These are phyloP conservation scores for Candida namnaoensis DNA, from an alignment of 805 yeast genomes.

Conservation along the genomic window DNA sequence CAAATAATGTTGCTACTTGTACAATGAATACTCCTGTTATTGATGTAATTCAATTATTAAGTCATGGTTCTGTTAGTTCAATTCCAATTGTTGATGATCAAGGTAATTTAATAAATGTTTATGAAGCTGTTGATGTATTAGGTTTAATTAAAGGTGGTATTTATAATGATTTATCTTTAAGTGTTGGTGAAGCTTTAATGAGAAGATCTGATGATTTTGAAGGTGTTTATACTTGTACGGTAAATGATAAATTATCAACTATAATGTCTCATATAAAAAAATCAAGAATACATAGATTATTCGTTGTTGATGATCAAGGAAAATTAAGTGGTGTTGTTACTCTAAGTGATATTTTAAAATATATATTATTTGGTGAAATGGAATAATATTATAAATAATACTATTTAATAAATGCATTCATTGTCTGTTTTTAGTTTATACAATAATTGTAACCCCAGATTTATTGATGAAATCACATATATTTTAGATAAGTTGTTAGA, in stretches of 20 bases:
- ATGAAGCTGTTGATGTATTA: constrained; percentile 92
- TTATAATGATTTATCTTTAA: constrained; percentile 79
- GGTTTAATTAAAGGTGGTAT: constrained; percentile 91
- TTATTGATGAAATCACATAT: no score
- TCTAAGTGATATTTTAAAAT: constrained; percentile 81
- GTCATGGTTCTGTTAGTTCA: constrained; percentile 77
- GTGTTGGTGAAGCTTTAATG: constrained; percentile 94
- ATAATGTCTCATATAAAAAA: constrained; percentile 90
- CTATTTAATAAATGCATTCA: no score
- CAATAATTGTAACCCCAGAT: no score
- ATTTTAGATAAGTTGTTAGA: no score
- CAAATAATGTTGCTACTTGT: constrained; percentile 57
- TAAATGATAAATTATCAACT: constrained; percentile 76
- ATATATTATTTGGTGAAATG: constrained; percentile 58
- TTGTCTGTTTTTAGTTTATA: no score
- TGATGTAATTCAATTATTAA: constrained; percentile 79
- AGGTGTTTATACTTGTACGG: constrained; percentile 94
- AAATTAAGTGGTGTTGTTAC: constrained; percentile 78
- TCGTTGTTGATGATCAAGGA: constrained; percentile 83
- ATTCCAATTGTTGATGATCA: constrained; percentile 86
- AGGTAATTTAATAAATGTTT: constrained; percentile 69
- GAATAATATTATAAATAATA: background rate
- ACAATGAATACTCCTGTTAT: constrained; percentile 88
- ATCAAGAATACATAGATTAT: constrained; percentile 83
- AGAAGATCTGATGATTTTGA: constrained; percentile 93